A percentile compares a stretch with the other conserved stretches of the same genome.
phyloP scores from a whole-genome alignment of 305 asterid species.

The Fraxinus albicans region DNA sequence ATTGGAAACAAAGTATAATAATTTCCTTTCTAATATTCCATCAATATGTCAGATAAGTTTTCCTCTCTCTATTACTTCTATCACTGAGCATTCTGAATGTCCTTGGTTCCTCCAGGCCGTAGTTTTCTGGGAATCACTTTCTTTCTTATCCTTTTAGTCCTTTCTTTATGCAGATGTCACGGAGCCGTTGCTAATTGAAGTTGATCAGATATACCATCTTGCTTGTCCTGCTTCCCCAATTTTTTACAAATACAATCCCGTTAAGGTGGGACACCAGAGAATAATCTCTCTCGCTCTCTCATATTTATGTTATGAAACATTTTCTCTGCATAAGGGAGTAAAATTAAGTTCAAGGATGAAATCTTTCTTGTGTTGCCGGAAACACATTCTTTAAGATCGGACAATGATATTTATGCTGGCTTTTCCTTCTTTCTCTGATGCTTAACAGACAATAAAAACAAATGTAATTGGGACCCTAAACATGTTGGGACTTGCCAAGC shows the following conservation, averaged over 20 bases:
- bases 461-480: conserved; percentile 49
- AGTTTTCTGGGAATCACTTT: not conserved
- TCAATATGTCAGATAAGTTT: not conserved
- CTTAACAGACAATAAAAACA: conserved; percentile 48
- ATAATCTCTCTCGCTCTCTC: not conserved
- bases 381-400: not conserved
- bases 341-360: not conserved
- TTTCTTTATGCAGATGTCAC: conserved; percentile 44
- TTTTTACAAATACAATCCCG: conserved; percentile 52
- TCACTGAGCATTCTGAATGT: not conserved
- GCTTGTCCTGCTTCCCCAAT: conserved; percentile 96
- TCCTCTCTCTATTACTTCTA: not conserved
- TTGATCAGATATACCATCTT: conserved; percentile 93
- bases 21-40: not conserved
- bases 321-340: not conserved
- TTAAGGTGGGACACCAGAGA: conserved; percentile 30
- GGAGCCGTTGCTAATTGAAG: conserved; percentile 79
- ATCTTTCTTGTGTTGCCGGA: not conserved
- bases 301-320: not conserved
- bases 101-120: not conserved
- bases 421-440: not conserved
- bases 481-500: conserved; percentile 54
- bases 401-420: not conserved
- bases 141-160: not conserved
- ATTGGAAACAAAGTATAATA: not conserved